These are phyloP conservation scores for Alternaria ethzedia DNA, from an alignment of 2,329 filamentous ascomycete species.

Conservation along the genomic window DNA sequence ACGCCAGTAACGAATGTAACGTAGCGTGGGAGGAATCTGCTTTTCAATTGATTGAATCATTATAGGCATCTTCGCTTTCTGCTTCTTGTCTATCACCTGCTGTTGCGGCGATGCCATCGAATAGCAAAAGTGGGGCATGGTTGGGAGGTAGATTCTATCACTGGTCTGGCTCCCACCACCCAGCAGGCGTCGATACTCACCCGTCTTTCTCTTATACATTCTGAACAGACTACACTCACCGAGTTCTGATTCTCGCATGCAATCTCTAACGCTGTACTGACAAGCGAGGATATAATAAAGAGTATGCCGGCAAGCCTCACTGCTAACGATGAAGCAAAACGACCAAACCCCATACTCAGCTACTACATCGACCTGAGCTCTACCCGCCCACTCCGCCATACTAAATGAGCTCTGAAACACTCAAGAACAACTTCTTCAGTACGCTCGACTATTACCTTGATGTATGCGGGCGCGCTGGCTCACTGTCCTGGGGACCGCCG, in stretches of 20 bases:
- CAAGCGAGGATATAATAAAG: background rate
- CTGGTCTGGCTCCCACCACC: background rate
- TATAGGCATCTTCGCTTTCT: background rate
- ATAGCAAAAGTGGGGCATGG: background rate
- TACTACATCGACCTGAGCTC: background rate
- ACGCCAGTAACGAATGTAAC: constrained; percentile 28
- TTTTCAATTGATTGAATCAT: background rate
- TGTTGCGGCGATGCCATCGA: background rate
- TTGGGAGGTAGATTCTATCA: background rate
- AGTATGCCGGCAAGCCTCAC: background rate
- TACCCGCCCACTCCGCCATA: background rate
- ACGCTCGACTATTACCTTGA: accelerated
- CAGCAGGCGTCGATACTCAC: background rate
- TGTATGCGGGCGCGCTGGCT: background rate
- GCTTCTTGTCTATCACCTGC: background rate
- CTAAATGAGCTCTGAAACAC: background rate
- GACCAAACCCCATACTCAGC: background rate
- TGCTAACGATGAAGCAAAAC: background rate
- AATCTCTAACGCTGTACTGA: background rate
- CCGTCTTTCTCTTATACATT: background rate
- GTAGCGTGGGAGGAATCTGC: constrained; percentile 31
- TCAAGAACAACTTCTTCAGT: too few species aligned
- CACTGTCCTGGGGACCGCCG: background rate
- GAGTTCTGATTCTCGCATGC: too few species aligned
- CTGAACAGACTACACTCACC: background rate